Conservation (phyloP, 192 early-diverging fungal species). For the Umbelopsis sp. region DNA sequence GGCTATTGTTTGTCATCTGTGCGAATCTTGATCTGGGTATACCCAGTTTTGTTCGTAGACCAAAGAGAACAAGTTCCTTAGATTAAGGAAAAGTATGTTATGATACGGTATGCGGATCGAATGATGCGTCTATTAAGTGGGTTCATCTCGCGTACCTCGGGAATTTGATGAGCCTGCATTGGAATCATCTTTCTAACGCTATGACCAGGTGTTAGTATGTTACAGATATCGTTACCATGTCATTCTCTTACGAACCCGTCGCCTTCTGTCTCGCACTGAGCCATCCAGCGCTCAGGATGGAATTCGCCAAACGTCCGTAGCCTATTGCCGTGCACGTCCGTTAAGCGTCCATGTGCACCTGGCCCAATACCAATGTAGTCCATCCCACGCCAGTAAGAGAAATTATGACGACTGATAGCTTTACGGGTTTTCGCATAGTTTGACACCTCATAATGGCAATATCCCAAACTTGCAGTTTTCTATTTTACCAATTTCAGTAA, state of each 20-base stretch:
- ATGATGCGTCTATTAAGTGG: neutral
- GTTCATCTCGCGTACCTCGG: conserved; percentile 6
- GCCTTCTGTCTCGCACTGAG: conserved; percentile 43
- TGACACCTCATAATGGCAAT: conserved; percentile 61
- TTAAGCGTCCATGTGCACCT: conserved; percentile 57
- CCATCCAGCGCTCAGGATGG: conserved; percentile 57
- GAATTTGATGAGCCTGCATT: conserved; percentile 27
- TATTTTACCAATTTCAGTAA: conserved; percentile 9
- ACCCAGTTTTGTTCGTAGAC: conserved; percentile 51
- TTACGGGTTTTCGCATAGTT: conserved; percentile 45
- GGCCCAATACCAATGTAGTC: conserved; percentile 63
- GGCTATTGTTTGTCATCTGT: conserved; percentile 28
- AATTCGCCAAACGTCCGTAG: conserved; percentile 53
- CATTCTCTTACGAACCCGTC: conserved; percentile 43
- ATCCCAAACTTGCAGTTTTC: conserved; percentile 42
- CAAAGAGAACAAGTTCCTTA: conserved; percentile 54
- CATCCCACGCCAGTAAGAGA: conserved; percentile 57
- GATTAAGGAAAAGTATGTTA: neutral
- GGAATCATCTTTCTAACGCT: conserved; percentile 23
- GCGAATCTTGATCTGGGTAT: conserved; percentile 38
- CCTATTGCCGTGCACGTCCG: conserved; percentile 22
- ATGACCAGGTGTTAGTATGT: neutral
- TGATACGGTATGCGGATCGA: neutral
- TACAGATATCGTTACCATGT: neutral
- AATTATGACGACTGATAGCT: conserved; percentile 55